A percentile compares a stretch with the other conserved stretches of the same genome.
Evolutionary conservation across 2,329 filamentous ascomycete species (phyloP).

Genomic region (Metarhizium humberi): DNA sequence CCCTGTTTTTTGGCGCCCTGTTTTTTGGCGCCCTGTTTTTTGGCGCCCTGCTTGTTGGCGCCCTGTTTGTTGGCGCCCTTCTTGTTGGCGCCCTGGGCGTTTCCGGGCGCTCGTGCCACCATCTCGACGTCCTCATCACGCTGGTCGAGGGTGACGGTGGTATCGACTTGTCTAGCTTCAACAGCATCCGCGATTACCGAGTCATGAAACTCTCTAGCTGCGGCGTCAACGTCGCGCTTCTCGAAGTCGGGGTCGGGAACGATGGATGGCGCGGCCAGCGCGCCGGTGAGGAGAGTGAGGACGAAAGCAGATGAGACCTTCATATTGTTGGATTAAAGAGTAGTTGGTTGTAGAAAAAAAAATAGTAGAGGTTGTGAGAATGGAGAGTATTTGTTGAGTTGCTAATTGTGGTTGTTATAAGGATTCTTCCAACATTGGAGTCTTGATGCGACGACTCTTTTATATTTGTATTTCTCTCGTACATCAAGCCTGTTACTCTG

Average conservation of each 20-base stretch:
- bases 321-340: neutral
- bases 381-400: too few species aligned
- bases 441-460: too few species aligned
- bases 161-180: neutral
- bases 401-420: too few species aligned
- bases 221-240: neutral
- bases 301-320: slow-evolving; percentile 5
- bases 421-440: too few species aligned
- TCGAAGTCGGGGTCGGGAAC: neutral
- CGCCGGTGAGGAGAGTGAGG: slow-evolving; percentile 6
- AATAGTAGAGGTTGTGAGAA: too few species aligned
- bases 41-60: too few species aligned
- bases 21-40: too few species aligned
- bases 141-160: neutral
- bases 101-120: neutral
- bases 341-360: neutral
- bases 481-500: too few species aligned
- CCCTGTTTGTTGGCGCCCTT: too few species aligned
- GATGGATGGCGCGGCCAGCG: slow-evolving; percentile 5
- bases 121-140: neutral
- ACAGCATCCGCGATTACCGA: neutral
- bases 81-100: neutral
- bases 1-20: too few species aligned
- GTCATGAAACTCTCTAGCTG: neutral
- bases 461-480: too few species aligned